Percentiles rank a stretch among this genome's conserved stretches.
phyloP scores from a whole-genome alignment of 768 basidiomycete genomes.

The Phlebiopsis gigantea region DNA sequence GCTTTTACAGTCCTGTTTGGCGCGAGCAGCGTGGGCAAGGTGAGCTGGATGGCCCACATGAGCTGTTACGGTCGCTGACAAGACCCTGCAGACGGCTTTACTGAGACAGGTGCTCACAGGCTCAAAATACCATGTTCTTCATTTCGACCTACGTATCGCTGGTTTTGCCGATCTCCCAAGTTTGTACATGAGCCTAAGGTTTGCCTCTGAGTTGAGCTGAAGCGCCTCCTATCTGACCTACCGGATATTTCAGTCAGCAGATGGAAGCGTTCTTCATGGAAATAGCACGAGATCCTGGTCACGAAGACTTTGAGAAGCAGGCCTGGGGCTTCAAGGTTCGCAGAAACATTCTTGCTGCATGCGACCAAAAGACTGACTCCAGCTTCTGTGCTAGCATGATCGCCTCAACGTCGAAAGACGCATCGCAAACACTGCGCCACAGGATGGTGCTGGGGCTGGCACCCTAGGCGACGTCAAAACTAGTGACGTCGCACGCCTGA shows the following conservation, averaged over 20 bases:
- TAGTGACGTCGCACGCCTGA: constrained; percentile 74
- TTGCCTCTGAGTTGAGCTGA: not conserved
- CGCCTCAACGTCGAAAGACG: constrained; percentile 69
- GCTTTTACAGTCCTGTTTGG: constrained; percentile 80
- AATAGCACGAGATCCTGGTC: constrained; percentile 51
- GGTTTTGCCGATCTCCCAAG: constrained; percentile 80
- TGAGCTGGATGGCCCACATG: constrained; percentile 27
- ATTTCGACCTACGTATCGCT: constrained; percentile 79
- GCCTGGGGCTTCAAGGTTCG: constrained; percentile 74
- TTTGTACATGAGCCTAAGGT: constrained; percentile 61
- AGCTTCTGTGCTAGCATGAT: constrained; percentile 52
- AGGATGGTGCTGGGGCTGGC: constrained; percentile 21
- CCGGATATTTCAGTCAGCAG: constrained; percentile 46
- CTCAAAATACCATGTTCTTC: constrained; percentile 69
- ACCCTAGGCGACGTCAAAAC: constrained; percentile 47
- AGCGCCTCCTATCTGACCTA: not conserved
- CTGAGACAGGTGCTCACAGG: constrained; percentile 71
- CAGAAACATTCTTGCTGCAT: too few relatives aligned
- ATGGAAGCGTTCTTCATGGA: constrained; percentile 78
- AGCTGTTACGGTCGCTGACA: not conserved
- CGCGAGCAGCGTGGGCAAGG: constrained; percentile 80
- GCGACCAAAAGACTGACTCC: not conserved
- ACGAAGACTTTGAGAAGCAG: constrained; percentile 69
- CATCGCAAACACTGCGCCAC: constrained; percentile 37
- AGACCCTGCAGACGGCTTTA: constrained; percentile 54